These are phyloP conservation scores for Erodium chrysanthum DNA, from an alignment of 441 rosid species.

Conservation along the genomic window DNA sequence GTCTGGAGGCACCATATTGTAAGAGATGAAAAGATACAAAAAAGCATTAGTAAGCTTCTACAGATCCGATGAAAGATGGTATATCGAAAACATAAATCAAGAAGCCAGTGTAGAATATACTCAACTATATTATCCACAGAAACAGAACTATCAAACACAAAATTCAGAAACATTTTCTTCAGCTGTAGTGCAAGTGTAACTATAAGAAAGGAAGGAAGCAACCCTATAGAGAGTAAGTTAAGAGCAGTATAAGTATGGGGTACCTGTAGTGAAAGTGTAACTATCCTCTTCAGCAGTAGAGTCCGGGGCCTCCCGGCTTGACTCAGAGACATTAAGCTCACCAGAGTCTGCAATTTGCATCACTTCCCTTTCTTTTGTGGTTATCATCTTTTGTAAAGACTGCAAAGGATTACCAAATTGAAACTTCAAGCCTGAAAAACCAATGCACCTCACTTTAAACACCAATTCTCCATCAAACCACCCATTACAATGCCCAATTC, in stretches of 20 bases:
- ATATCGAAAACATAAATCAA: neutral
- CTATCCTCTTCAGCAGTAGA: neutral
- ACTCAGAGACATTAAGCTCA: neutral
- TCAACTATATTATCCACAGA: neutral
- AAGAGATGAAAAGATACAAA: constrained; percentile 1
- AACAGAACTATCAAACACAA: neutral
- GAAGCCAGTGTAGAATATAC: neutral
- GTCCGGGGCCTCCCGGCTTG: neutral
- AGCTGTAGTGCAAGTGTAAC: too few relatives aligned
- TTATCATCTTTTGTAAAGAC: neutral
- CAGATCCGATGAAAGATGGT: neutral
- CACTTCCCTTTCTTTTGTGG: neutral
- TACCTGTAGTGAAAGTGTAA: neutral
- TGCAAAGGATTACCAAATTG: neutral
- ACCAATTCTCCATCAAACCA: neutral
- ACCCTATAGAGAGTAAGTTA: neutral
- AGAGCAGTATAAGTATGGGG: neutral
- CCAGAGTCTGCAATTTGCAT: neutral
- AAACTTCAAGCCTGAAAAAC: constrained; percentile 27
- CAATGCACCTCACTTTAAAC: constrained; percentile 2
- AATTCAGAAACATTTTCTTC: too few relatives aligned
- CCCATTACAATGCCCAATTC: neutral
- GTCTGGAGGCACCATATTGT: constrained; percentile 23
- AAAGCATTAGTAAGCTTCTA: neutral
- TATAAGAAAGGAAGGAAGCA: neutral